Evolutionary conservation across 2,329 filamentous ascomycete species (phyloP).

Genomic region (Botrytis byssoidea): DNA sequence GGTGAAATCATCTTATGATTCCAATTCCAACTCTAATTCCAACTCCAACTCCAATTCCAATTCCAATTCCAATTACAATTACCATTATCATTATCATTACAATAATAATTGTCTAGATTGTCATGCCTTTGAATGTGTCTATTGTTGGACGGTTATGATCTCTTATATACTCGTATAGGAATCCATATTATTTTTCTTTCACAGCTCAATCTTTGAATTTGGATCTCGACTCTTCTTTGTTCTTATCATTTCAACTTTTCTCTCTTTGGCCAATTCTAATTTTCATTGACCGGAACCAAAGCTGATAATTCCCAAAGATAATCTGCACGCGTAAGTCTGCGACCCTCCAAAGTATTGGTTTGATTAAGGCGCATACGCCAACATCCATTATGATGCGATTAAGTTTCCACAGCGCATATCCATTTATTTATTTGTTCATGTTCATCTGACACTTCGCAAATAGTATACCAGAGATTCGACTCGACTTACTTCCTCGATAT

Average conservation of each 20-base stretch:
- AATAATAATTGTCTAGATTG: not conserved
- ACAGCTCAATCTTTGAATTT: not conserved
- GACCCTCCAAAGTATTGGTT: conserved; percentile 22
- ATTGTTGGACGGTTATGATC: not conserved
- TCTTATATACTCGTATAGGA: not conserved
- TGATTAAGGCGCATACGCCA: conserved; percentile 30
- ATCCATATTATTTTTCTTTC: not conserved
- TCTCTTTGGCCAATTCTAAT: not conserved
- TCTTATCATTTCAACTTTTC: not conserved
- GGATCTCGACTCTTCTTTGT: not conserved
- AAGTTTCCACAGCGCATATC: conserved; percentile 24
- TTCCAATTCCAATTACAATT: not conserved
- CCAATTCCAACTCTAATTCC: not conserved
- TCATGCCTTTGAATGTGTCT: not conserved
- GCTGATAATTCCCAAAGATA: conserved; percentile 14
- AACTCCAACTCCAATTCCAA: too few species aligned
- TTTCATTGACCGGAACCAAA: conserved; percentile 9
- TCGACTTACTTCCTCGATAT: not conserved
- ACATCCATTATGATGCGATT: conserved; percentile 17
- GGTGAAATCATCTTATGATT: not conserved
- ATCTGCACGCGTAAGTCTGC: conserved; percentile 30
- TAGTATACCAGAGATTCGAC: not conserved
- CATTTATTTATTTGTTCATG: conserved; percentile 25
- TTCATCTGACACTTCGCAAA: conserved; percentile 14
- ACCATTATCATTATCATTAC: not conserved